Base-by-base conservation (phyloP, 2,329 filamentous ascomycete genomes). In the Beauveria caledonica region DNA sequence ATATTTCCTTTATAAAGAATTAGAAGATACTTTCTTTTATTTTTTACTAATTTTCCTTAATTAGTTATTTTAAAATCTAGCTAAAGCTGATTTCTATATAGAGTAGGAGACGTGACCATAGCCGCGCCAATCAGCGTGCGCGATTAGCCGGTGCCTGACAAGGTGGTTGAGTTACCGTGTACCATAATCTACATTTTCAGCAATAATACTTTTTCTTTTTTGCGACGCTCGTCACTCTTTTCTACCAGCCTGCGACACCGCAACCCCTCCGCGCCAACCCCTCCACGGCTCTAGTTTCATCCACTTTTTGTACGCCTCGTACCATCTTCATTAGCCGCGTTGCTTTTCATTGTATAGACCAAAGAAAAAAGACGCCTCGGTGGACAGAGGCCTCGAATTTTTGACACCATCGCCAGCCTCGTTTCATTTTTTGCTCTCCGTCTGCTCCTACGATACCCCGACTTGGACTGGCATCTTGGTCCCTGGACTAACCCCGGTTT, bases 291-390 rank as follows among this genome's bases (percentile, higher is more conserved):
- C 29, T 42, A 29, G 19, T 19, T 27, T 56, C 53, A 19, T 58
- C 54, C 54, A 58, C 44, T 49, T 40, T 58, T 48, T 39, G 54
- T 49, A 45, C 54, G 54, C 29, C 44, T 58, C 44, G 54, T 57
- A 46, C 52, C 27, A 48, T 33, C 19, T 13, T 40, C n/a, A 25
- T 40, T 49, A 58, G 54, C 54, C 54, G 54, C 54, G 33, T 58
- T 49, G 27, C 54, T 49, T 58, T 58, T 58, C 54, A 46, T 36
- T 36, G 33, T 15, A 6, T 13, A 15, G 33, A 36, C 13, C 33
- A 13, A 42, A 40, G 27, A 21, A 36, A 46, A 46, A 46, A 15
- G 40, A 17, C 52, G 17, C 52, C 53, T 56, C 40, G 27, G 42
- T 19, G 10, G 21, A 40, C 19, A 44, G 25, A 33, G 25, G 52